Conservation (phyloP, 306 rosid genomes). For the Quercus berberidifolia region DNA sequence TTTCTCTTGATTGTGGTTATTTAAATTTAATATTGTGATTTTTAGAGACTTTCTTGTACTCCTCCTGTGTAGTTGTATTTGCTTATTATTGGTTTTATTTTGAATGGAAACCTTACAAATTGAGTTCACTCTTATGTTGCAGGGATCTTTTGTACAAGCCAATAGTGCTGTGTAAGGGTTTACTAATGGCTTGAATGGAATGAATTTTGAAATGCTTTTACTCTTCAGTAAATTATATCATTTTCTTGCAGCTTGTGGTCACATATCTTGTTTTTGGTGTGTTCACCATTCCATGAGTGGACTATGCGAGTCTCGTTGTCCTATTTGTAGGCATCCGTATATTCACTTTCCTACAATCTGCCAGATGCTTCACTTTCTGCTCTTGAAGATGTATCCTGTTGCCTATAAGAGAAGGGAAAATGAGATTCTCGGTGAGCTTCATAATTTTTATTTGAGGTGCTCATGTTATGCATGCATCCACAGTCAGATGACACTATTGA, state of each 20-base stretch:
- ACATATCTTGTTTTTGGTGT: conserved; percentile 89
- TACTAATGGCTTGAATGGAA: conserved; percentile 8
- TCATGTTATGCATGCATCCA: neutral
- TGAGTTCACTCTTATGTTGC: conserved; percentile 28
- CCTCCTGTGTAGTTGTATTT: neutral
- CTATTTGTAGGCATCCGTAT: conserved; percentile 65
- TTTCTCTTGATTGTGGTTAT: too few relatives aligned
- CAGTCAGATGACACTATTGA: neutral
- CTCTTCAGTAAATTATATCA: neutral
- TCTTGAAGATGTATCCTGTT: conserved; percentile 60
- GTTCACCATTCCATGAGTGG: conserved; percentile 59
- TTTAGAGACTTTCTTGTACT: too few relatives aligned
- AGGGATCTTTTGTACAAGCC: conserved; percentile 92
- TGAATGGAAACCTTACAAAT: conserved; percentile 9
- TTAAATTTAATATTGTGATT: too few relatives aligned
- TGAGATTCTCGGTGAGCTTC: conserved; percentile 51
- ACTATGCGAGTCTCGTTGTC: conserved; percentile 55
- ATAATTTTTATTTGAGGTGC: neutral
- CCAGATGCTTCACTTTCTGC: conserved; percentile 71
- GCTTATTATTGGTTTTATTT: conserved; percentile 7
- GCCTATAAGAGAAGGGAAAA: conserved; percentile 60
- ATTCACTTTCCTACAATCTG: conserved; percentile 71
- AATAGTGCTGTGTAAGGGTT: conserved; percentile 69
- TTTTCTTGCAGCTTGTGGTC: conserved; percentile 78
- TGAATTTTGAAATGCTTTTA: neutral